Evolutionary conservation across 2,329 filamentous ascomycete species (phyloP).

Genomic region (Venturia carpophila): DNA sequence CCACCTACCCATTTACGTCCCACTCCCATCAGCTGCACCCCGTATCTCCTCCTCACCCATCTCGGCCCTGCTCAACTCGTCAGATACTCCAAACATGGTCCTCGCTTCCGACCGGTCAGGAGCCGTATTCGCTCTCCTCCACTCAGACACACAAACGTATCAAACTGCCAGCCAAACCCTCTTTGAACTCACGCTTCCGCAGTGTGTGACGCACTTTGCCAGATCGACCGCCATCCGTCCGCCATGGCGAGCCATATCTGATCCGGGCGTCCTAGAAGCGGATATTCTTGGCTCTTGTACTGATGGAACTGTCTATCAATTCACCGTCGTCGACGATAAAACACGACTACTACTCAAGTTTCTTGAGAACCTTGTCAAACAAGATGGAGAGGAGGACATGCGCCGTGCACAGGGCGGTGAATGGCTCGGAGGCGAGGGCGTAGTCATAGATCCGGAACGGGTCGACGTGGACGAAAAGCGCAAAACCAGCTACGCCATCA

Average conservation of each 20-base stretch:
- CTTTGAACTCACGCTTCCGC: conserved; percentile 37
- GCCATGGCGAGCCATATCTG: conserved; percentile 27
- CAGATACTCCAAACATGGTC: conserved; percentile 23
- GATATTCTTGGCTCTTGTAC: conserved; percentile 44
- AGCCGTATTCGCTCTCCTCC: conserved; percentile 28
- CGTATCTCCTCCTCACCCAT: not conserved
- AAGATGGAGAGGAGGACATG: conserved; percentile 22
- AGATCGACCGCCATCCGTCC: conserved; percentile 37
- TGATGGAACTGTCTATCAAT: conserved; percentile 47
- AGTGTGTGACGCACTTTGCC: conserved; percentile 42
- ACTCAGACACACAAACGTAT: conserved; percentile 22
- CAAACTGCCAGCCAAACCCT: conserved; percentile 28
- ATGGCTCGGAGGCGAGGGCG: not conserved
- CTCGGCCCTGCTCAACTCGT: not conserved
- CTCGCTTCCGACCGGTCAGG: conserved; percentile 30
- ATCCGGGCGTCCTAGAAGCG: conserved; percentile 36
- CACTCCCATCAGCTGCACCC: not conserved
- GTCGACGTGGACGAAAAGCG: conserved; percentile 23
- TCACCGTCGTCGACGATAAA: conserved; percentile 55
- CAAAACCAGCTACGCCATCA: conserved; percentile 28
- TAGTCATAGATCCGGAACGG: conserved; percentile 13
- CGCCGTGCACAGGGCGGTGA: not conserved
- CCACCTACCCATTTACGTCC: not conserved
- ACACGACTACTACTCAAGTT: conserved; percentile 64
- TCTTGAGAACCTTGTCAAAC: conserved; percentile 55